Evolutionary conservation across 805 yeast genomes (phyloP), one percentile per base, ranked within the genome.

Genomic region (Wickerhamomyces tratensis): DNA sequence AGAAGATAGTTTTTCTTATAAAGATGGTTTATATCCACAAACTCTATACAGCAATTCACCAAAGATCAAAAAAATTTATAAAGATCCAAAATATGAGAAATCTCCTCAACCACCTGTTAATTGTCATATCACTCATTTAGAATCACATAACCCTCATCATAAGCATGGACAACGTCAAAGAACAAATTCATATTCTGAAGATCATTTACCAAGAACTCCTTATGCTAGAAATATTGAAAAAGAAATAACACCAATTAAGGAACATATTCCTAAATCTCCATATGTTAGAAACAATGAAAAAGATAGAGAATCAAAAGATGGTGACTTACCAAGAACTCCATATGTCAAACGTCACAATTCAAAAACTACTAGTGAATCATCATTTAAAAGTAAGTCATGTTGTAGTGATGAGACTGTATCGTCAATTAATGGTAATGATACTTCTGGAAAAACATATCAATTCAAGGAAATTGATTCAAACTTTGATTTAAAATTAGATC

Each of bases 401-500:
- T 4, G 30, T 10, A 27, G 13, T 37, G 30, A 29, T 36, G 14
- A 39, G 14, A 25, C 20, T 14, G 12, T n/a, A 11, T 26, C 29
- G 5, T 25, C 13, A 27, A 2, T 10, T 7, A 31, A 6, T 5
- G n/a, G n/a, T 31, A 31, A 6, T 31, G n/a, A 31, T 13, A 12
- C 34, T 11, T 6, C 34, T 20, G 20, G 20, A 20, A 20, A 20
- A 5, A 6, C 13, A 12, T 12, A 11, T 31, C 34, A 42, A 7
- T 52, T 56, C 30, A 50, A 49, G 25, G 48, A 48, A 14, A 44
- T 52, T 39, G 49, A 49, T 25, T 43, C 49, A 1, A 31, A 13
- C n/a, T 56, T 56, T 46, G 46, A 52, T 30, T 36, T 56, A 45
- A 52, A 44, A n/a, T 43, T 56, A 39, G 59, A 55, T 29, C 50